Evolutionary conservation across 768 basidiomycete genomes (phyloP), one percentile per base, ranked within the genome.

Genomic region (Calocybe indica): DNA sequence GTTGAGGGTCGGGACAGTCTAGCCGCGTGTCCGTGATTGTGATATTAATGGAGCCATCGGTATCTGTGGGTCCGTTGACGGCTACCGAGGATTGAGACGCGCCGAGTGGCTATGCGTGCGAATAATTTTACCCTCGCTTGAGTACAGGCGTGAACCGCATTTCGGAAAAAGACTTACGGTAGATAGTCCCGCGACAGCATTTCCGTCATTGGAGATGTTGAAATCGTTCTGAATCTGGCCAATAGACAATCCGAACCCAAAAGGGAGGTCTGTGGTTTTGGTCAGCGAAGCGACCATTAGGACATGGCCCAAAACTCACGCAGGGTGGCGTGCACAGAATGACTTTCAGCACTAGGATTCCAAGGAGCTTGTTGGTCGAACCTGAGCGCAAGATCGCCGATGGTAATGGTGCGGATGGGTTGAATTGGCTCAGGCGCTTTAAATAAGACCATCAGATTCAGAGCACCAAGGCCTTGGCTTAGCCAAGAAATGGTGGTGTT

Each of bases 201-300:
- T 63, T 28, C 74, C 73, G 52, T 80, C 74, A 55, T 70, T 73
- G 15, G 76, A 66, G 52, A 88, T 80, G 15, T 73, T 76, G 56
- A 88, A 86, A 31, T 72, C 63, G 55, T 88, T 88, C 58, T 76
- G 66, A 31, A 88, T 86, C 49, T 83, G 61, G 29, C 68, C 72
- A 44, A 88, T 78, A 1, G 67, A 64, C 12, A 86, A 6, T 28
- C 64, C 65, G 61, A 88, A 88, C 7, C 86, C 86, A 51, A 88
- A 88, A 31, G 86, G 86, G 34, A 88, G 64, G 52, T 74, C 83
- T 84, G 49, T 38, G 46, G 47, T 47, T 12, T 30, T 47, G 9
- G 45, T 49, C 32, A 49, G 48, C 40, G 13, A 32, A 30, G n/a
- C n/a, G 29, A 41, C 45, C 10, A 8, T 30, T 30, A 7, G 2